Evolutionary conservation across 2,329 filamentous ascomycete genomes (phyloP).

Genomic region (Cryphonectria parasitica): DNA sequence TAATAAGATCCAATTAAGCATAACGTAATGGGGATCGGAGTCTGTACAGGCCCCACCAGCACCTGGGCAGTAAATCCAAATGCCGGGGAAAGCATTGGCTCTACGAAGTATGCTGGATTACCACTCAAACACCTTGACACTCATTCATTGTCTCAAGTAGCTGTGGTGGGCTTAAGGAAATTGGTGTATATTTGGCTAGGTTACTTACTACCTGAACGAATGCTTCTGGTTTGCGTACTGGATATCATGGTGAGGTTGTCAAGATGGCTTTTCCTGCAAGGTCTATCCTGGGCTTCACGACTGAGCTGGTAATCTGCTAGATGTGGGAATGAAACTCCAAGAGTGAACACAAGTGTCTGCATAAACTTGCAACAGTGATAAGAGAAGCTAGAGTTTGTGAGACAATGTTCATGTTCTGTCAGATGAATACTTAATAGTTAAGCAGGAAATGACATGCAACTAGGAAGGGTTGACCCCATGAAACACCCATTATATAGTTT

Average conservation of each 20-base stretch:
- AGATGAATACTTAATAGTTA: neutral
- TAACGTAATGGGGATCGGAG: neutral
- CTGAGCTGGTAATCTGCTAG: neutral
- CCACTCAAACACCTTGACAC: neutral
- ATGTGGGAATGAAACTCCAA: neutral
- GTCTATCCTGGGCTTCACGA: neutral
- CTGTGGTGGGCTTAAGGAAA: neutral
- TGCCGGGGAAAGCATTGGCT: too few relatives aligned
- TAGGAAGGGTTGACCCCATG: neutral
- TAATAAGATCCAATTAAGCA: neutral
- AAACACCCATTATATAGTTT: too few relatives aligned
- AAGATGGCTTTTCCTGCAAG: neutral
- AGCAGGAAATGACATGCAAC: neutral
- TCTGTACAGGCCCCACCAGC: neutral
- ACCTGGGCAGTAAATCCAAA: neutral
- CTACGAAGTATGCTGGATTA: too few relatives aligned
- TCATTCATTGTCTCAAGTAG: neutral
- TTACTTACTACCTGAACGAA: neutral
- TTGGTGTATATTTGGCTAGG: neutral
- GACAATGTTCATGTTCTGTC: too few relatives aligned
- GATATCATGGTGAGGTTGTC: neutral
- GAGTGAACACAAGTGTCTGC: too few relatives aligned
- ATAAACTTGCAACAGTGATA: too few relatives aligned
- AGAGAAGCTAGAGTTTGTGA: too few relatives aligned
- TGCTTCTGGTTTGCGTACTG: neutral